Evolutionary conservation across 805 yeast species (phyloP), one percentile per base, ranked within the genome.

Genomic region (Candida germanica): DNA sequence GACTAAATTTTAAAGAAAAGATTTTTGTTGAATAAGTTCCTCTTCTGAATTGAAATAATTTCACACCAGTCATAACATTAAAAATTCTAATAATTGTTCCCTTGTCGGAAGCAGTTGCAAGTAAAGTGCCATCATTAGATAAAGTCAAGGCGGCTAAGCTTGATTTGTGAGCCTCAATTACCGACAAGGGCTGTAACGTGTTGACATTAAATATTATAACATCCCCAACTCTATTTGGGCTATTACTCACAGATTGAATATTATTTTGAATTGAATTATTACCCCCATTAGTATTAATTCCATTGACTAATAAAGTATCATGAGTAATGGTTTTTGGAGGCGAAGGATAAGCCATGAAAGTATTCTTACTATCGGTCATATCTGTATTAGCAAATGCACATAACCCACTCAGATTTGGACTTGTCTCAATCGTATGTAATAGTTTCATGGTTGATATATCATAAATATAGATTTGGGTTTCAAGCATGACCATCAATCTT

Each of bases 81-180:
- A 89, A 93, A 3, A 93, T 82, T 29, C 98, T 65, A 3, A 91
- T 78, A 15, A 93, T 79, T 0, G 98, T 93, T 2, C 98, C 98
- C 52, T 87, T 86, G 23, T 73, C 78, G 0, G 96, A 86, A 5
- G 96, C 87, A 0, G 97, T 86, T 0, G 97, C 96, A 29, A 91
- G 68, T 44, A 86, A 64, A 2, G 77, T 68, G 0, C 97, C 97
- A 50, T 85, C 89, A 21, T 69, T 67, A 33, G 87, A 85, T 12
- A 93, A 56, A 1, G 83, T 64, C 31, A 88, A 58, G 2, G 79
- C 71, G 3, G 88, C 83, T 28, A 91, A 55, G 1, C 84, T 80
- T 0, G 88, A 68, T 50, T 83, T 85, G 59, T 93, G 98, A 1
- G 96, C 96, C 51, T 83, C 86, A 3, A 91, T 75, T 1, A 86